phyloP scores from a whole-genome alignment of 306 rosid species.

The Quercus variabilis region DNA sequence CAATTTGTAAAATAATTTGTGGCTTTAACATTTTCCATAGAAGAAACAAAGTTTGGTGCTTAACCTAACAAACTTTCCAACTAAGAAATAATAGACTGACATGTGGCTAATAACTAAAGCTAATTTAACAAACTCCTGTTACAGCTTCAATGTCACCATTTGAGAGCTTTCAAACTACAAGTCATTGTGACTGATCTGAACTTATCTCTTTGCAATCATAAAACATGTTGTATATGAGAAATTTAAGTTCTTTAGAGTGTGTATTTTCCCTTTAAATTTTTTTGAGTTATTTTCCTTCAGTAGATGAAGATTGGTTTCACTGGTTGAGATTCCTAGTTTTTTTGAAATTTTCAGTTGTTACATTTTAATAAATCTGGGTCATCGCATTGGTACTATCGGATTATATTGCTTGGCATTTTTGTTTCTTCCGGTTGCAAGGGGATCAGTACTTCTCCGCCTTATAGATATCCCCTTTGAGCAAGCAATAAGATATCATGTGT shows the following conservation, averaged over 20 bases:
- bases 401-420: slow-evolving; percentile 63
- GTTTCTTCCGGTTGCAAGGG: slow-evolving; percentile 85
- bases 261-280: background rate
- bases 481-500: slow-evolving; percentile 82
- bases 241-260: background rate
- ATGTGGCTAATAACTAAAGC: too few species aligned
- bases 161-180: too few species aligned
- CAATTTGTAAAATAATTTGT: too few species aligned
- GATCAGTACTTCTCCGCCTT: slow-evolving; percentile 83
- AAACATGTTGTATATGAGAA: slow-evolving; percentile 2
- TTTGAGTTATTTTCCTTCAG: background rate
- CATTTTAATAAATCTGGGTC: slow-evolving; percentile 53
- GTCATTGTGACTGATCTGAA: background rate
- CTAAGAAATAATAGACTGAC: too few species aligned
- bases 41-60: too few species aligned
- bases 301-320: slow-evolving; percentile 5
- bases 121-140: too few species aligned
- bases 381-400: slow-evolving; percentile 65
- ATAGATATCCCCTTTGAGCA: slow-evolving; percentile 88
- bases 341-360: slow-evolving; percentile 39
- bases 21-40: too few species aligned
- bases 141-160: too few species aligned
- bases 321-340: slow-evolving; percentile 17
- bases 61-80: too few species aligned
- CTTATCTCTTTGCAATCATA: background rate